These are phyloP conservation scores for Lepiota venenata DNA, from an alignment of 768 basidiomycete genomes.

Conservation along the genomic window DNA sequence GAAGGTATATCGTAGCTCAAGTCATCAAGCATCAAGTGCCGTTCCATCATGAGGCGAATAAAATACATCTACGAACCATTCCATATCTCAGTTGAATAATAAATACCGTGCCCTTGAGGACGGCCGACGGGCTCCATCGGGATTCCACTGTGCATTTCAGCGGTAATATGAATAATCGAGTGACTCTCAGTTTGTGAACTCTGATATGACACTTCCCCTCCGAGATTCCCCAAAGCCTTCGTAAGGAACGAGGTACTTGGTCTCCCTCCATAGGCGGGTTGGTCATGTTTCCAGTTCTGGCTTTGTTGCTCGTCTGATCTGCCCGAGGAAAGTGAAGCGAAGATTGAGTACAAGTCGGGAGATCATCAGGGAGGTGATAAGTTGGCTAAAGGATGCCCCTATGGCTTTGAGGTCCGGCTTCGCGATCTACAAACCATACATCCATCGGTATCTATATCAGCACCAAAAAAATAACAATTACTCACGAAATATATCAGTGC, in stretches of 20 bases:
- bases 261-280: too few species aligned
- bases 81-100: neutral
- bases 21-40: too few species aligned
- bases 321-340: conserved; percentile 14
- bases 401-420: conserved; percentile 24
- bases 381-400: conserved; percentile 28
- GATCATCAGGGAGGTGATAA: conserved; percentile 25
- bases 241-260: neutral
- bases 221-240: conserved; percentile 2
- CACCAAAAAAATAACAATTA: neutral
- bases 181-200: neutral
- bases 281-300: too few species aligned
- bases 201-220: neutral
- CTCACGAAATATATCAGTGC: conserved; percentile 25
- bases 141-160: neutral
- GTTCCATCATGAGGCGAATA: too few species aligned
- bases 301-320: neutral
- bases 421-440: conserved; percentile 11
- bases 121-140: neutral
- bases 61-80: too few species aligned
- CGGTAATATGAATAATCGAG: neutral
- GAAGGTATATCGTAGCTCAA: too few species aligned
- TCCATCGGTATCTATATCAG: neutral
- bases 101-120: neutral
- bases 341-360: conserved; percentile 29